Conservation (phyloP, 768 basidiomycete genomes). For the Lactarius pseudohatsudake region DNA sequence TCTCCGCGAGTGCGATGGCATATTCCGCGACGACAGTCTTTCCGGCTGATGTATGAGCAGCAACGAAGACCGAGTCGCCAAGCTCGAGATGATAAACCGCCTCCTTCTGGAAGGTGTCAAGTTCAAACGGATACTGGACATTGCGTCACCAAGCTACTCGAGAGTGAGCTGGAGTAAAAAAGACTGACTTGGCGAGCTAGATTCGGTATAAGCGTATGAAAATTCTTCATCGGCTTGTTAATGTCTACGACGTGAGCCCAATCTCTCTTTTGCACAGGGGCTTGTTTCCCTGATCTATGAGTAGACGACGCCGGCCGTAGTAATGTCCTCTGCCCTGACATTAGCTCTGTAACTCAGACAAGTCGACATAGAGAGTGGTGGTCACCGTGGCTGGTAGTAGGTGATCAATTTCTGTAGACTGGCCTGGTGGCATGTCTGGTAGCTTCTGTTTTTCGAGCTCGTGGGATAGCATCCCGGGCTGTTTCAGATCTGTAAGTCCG, state of each 20-base stretch:
- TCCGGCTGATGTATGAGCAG: conserved; percentile 98
- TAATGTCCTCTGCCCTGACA: conserved; percentile 49
- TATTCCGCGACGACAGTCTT: conserved; percentile 99
- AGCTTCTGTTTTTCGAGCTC: conserved; percentile 29
- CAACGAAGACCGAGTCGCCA: conserved; percentile 99
- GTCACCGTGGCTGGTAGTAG: conserved; percentile 50
- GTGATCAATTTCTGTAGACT: conserved; percentile 64
- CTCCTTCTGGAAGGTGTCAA: conserved; percentile 98
- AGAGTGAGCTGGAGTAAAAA: conserved; percentile 7
- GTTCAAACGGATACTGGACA: conserved; percentile 91
- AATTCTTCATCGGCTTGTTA: conserved; percentile 85
- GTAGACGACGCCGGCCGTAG: conserved; percentile 52
- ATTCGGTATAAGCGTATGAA: conserved; percentile 89
- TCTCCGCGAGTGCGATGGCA: conserved; percentile 93
- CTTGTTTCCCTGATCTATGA: conserved; percentile 43
- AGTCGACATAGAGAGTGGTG: conserved; percentile 5
- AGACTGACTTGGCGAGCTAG: conserved; percentile 84
- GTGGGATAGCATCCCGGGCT: conserved; percentile 4
- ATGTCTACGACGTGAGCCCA: conserved; percentile 99
- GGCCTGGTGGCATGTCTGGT: conserved; percentile 25
- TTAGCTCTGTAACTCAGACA: conserved; percentile 18
- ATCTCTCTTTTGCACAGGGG: conserved; percentile 73
- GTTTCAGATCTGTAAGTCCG: conserved; percentile 6
- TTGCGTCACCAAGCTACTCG: background rate
- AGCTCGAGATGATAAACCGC: conserved; percentile 97